A percentile compares a stretch with the other conserved stretches of the same genome.
Evolutionary conservation across 225 moss, liverwort and hornwort species (phyloP).

Genomic region (Sphagnum contortum): DNA sequence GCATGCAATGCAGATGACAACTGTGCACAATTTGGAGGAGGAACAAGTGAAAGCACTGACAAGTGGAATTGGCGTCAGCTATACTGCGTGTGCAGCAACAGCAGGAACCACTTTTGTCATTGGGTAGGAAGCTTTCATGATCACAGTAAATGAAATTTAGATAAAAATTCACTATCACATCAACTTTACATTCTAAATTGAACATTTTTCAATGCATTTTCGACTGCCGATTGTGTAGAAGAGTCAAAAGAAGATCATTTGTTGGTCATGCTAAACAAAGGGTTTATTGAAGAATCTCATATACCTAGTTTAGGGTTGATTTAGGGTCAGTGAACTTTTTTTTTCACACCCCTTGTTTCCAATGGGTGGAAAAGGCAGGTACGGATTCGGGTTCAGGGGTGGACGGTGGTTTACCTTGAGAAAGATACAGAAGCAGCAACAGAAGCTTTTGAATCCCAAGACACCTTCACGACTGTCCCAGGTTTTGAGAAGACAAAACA

Average conservation of each 20-base stretch:
- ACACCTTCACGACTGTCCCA: slow-evolving; percentile 7
- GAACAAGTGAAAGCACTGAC: slow-evolving; percentile 75
- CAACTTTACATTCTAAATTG: too few species aligned
- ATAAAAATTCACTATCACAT: too few species aligned
- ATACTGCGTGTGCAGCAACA: slow-evolving; percentile 70
- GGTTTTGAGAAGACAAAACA: background rate
- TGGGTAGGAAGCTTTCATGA: slow-evolving; percentile 24
- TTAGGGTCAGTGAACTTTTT: too few species aligned
- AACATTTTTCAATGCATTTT: too few species aligned
- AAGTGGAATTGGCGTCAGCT: slow-evolving; percentile 54
- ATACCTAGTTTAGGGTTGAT: too few species aligned
- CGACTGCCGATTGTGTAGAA: too few species aligned
- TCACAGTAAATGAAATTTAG: too few species aligned
- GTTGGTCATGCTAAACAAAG: too few species aligned
- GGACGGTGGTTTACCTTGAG: slow-evolving; percentile 30
- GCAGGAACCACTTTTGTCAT: slow-evolving; percentile 62
- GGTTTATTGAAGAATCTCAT: too few species aligned
- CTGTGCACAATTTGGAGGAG: slow-evolving; percentile 77
- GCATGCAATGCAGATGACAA: slow-evolving; percentile 50
- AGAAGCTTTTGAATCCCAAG: slow-evolving; percentile 8
- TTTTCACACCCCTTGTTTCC: too few species aligned
- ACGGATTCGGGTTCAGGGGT: slow-evolving; percentile 42
- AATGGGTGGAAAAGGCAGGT: slow-evolving; percentile 15
- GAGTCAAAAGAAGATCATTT: too few species aligned
- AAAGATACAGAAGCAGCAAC: slow-evolving; percentile 15